These are phyloP conservation scores for Diplosphaera chodatii DNA, from an alignment of 139 green algal genomes.

Conservation along the genomic window DNA sequence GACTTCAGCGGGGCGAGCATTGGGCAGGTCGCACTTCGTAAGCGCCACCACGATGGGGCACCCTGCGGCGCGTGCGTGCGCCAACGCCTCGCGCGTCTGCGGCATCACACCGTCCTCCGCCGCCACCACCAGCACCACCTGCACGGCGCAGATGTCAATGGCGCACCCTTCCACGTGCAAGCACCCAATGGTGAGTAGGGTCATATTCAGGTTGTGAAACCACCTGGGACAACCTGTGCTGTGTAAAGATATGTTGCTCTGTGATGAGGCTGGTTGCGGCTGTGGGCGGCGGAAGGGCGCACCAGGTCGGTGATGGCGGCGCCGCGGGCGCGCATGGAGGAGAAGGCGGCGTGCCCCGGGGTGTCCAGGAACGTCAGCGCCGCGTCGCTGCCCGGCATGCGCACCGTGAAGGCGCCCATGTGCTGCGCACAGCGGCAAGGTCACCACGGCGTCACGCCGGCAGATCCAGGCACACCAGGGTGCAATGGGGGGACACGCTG, in stretches of 20 bases:
- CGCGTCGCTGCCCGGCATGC: constrained; percentile 35
- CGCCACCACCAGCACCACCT: constrained; percentile 78
- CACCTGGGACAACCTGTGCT: too few relatives aligned
- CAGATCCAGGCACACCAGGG: too few relatives aligned
- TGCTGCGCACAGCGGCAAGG: constrained; percentile 41
- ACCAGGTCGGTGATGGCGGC: constrained; percentile 78
- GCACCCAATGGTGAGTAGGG: too few relatives aligned
- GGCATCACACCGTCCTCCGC: constrained; percentile 90
- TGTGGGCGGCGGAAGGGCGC: neutral
- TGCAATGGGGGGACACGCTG: too few relatives aligned
- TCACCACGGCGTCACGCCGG: too few relatives aligned
- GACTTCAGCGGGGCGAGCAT: constrained; percentile 22
- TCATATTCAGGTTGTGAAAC: too few relatives aligned
- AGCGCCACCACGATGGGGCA: constrained; percentile 84
- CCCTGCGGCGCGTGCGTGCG: constrained; percentile 49
- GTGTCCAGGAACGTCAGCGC: constrained; percentile 90
- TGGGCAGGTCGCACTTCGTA: constrained; percentile 76
- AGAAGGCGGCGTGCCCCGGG: constrained; percentile 89
- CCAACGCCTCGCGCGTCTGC: constrained; percentile 70
- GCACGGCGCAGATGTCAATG: neutral
- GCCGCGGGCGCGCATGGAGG: constrained; percentile 77
- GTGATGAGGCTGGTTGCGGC: too few relatives aligned
- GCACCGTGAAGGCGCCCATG: constrained; percentile 86
- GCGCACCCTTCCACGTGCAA: too few relatives aligned
- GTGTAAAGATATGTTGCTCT: too few relatives aligned